Evolutionary conservation across 768 basidiomycete genomes (phyloP), one percentile per base, ranked within the genome.

Genomic region (Amanita thiersii): DNA sequence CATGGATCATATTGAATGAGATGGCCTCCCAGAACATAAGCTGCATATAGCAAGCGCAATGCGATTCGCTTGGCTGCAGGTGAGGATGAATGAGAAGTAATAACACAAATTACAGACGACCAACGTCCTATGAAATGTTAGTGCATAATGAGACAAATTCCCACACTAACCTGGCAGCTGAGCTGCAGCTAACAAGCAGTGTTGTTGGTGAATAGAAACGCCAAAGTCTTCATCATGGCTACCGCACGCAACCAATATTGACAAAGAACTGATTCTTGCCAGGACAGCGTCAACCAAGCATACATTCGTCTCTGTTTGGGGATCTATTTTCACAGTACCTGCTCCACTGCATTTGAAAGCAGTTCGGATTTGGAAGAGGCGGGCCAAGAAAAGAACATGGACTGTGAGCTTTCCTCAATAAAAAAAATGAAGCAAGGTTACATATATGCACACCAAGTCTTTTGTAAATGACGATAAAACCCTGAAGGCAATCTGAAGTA

Each of bases 221-320:
- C 26, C 30, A 21, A 19, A 12, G 40, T 34, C 40, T 17, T 33
- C 48, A 44, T 25, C 41, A 36, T 21, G 12, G 18, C 30, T 28
- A 42, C 44, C 53, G 15, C 26, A 40, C n/a, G 55, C 56, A 11
- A 61, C 26, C 7, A 37, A 42, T 10, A 52, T 29, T 20, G 54
- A 47, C 10, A 58, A 51, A n/a, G 69, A 62, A 23, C 71, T 66
- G 4, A 86, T 52, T 48, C 66, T 75, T 7, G 70, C 70, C 17
- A 87, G 52, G 5, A 85, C 42, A 36, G 70, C 60, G 44, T 87
- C 83, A 7, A 75, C 75, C 78, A 80, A 86, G 50, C 75, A 85
- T 39, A 79, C 59, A n/a, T n/a, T n/a, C n/a, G n/a, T 72, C 46
- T 9, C 65, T 54, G 7, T 55, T 30, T 9, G 51, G 12, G 58